A percentile compares a stretch with the other conserved stretches of the same genome.
phyloP scores from a whole-genome alignment of 139 green algal genomes.

The Chlamydomonas sphaeroides region DNA sequence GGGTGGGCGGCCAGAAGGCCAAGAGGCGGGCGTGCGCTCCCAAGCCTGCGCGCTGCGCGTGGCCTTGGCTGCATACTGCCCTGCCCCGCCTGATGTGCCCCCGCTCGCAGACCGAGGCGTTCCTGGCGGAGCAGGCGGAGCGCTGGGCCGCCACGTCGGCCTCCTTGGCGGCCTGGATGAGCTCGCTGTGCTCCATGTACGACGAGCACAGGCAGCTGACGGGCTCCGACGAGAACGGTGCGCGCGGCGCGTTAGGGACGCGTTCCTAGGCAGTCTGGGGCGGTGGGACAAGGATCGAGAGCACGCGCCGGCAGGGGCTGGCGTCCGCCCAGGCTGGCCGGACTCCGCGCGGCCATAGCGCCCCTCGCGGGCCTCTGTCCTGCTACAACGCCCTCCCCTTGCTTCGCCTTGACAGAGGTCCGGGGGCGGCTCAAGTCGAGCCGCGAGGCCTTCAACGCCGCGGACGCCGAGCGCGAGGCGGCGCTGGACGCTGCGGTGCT shows the following conservation, averaged over 20 bases:
- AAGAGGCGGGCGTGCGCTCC: too few relatives aligned
- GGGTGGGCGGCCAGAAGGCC: too few relatives aligned
- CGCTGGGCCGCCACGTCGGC: conserved; percentile 39
- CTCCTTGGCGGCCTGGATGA: conserved; percentile 49
- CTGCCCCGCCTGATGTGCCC: too few relatives aligned
- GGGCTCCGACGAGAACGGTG: background rate
- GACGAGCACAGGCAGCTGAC: conserved; percentile 44
- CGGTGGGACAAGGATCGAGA: too few relatives aligned
- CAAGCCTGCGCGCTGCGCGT: too few relatives aligned
- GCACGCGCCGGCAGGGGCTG: too few relatives aligned
- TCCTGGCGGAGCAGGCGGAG: conserved; percentile 55
- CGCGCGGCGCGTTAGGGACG: too few relatives aligned
- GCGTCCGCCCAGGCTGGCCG: too few relatives aligned
- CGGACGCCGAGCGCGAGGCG: conserved; percentile 50
- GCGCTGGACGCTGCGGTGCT: conserved; percentile 60
- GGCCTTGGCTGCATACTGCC: too few relatives aligned
- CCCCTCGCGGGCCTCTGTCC: too few relatives aligned
- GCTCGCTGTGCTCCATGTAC: conserved; percentile 41
- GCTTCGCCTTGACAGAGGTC: conserved; percentile 13
- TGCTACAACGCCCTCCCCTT: background rate
- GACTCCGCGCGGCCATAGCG: too few relatives aligned
- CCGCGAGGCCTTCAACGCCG: conserved; percentile 53
- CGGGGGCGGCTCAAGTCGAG: conserved; percentile 29
- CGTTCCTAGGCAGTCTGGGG: too few relatives aligned
- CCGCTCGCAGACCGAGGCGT: conserved; percentile 2